Evolutionary conservation across 2,329 filamentous ascomycete genomes (phyloP), one percentile per base, ranked within the genome.

Genomic region (Myriosclerotinia duriaeana): DNA sequence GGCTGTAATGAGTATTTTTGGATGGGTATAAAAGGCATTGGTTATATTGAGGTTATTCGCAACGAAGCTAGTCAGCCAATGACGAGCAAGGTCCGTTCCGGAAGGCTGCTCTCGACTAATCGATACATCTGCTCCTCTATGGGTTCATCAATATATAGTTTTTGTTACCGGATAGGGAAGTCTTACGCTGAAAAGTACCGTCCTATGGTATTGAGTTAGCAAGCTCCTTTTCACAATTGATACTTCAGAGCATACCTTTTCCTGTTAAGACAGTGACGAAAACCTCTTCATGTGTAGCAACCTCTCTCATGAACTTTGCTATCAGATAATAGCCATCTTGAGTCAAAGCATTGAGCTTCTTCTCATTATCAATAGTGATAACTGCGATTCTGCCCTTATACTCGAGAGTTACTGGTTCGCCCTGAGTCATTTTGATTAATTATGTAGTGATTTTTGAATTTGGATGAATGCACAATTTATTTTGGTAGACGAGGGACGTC

Each of bases 31-130:
- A 81, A 98, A 97, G 73, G 92, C 89, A 73, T 92, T 89, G 2
- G 93, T 95, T 74, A 92, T 85, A 83, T 96, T 91, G 66, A 97
- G 85, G 82, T 98, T 98, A 83, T 90, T 89, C 72, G 89, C 83
- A 14, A 92, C 89, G 79, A 98, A 96, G 75, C 77, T 81, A 62
- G 84, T 83, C 46, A 96, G 85, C 80, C 87, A 88, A 72, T 86
- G 82, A 63, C 77, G 76, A 74, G 83, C 80, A 8, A 76, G 67
- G 66, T 82, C 79, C 65, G 70, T 69, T 17, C 76, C 73, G 26
- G 78, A 76, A 22, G 81, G 78, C 2, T 79, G 75, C 15, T 77
- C 74, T 68, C 82, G 82, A 53, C 79, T 76, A 68, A 87, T 81
- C 64, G 84, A 83, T 26, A 96, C 89, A 76, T 97, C 91, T 70